Evolutionary conservation across 305 asterid species (phyloP).

Genomic region (Fraxinus sp.): DNA sequence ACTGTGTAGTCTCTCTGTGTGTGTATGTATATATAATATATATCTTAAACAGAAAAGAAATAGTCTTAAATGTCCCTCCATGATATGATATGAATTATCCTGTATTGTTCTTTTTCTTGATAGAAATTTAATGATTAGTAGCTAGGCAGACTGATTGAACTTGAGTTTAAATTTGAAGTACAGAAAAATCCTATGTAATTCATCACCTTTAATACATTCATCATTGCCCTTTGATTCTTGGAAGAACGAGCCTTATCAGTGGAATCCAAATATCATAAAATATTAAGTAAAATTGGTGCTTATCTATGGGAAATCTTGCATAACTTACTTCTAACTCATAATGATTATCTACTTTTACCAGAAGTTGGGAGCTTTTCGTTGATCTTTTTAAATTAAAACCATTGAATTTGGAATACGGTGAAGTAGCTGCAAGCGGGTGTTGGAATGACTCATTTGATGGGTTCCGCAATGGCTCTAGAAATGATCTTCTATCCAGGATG

Average conservation of each 20-base stretch:
- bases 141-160: background rate
- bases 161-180: background rate
- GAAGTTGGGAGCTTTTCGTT: background rate
- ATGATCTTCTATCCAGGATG: background rate
- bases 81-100: background rate
- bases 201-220: constrained; percentile 2
- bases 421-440: background rate
- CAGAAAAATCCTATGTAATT: background rate
- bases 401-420: background rate
- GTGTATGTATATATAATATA: background rate
- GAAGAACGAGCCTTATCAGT: background rate
- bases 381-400: background rate
- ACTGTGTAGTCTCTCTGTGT: background rate
- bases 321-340: background rate
- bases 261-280: background rate
- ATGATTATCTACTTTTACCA: background rate
- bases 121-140: constrained; percentile 13
- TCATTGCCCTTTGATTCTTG: constrained; percentile 3
- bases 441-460: background rate
- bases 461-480: background rate
- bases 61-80: constrained; percentile 21
- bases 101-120: constrained; percentile 18
- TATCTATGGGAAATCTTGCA: background rate
- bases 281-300: background rate
- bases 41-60: background rate